These are phyloP conservation scores for Tricholoma saponaceum DNA, from an alignment of 768 basidiomycete species.

Conservation along the genomic window DNA sequence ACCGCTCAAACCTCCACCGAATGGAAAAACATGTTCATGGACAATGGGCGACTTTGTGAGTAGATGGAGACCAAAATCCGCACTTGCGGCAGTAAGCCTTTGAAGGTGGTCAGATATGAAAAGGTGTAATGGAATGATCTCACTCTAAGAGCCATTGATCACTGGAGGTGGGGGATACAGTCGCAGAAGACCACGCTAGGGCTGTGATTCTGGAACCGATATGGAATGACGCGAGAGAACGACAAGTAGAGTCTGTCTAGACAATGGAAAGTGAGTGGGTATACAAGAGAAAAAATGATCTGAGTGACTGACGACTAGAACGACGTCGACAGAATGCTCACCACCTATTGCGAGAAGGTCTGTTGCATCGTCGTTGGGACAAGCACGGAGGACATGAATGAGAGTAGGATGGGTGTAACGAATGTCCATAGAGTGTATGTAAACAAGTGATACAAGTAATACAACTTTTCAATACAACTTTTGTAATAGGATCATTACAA, in stretches of 20 bases:
- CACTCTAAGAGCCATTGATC: conserved; percentile 75
- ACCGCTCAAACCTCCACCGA: conserved; percentile 78
- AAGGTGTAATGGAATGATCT: conserved; percentile 19
- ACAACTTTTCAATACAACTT: neutral
- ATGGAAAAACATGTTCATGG: conserved; percentile 56
- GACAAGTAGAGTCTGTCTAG: conserved; percentile 40
- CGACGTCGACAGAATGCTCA: conserved; percentile 66
- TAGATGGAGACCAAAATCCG: conserved; percentile 68
- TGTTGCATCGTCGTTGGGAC: conserved; percentile 55
- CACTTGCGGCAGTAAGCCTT: conserved; percentile 65
- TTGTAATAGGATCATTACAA: neutral
- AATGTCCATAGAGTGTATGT: conserved; percentile 46
- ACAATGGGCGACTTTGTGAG: conserved; percentile 51
- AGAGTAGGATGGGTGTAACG: conserved; percentile 55
- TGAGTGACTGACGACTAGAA: conserved; percentile 50
- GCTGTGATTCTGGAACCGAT: conserved; percentile 69
- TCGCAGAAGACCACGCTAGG: conserved; percentile 71
- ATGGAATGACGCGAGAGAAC: conserved; percentile 65
- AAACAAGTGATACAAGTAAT: neutral
- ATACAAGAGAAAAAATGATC: conserved; percentile 4
- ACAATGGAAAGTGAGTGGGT: conserved; percentile 2
- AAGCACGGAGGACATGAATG: conserved; percentile 61
- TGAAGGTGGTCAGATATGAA: neutral
- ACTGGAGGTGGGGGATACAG: conserved; percentile 60
- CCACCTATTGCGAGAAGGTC: conserved; percentile 75